Base-by-base conservation (phyloP, 2,329 filamentous ascomycete species). In the Botrytis pseudocinerea region DNA sequence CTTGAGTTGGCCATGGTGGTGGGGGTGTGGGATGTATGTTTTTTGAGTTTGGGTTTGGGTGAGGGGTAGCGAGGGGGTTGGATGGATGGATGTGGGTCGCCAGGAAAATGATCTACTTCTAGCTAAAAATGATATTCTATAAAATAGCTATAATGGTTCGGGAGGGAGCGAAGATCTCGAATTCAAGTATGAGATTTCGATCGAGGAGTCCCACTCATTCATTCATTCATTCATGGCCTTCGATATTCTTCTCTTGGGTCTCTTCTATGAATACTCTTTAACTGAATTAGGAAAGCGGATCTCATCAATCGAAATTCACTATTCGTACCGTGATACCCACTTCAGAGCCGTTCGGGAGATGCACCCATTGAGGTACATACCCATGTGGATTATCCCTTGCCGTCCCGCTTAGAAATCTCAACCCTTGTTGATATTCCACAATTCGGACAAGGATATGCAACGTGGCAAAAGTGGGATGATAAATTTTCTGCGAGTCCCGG, bases 1-100 rank as follows among this genome's bases (percentile, higher is more conserved):
- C 70, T 44, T 8, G 51, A 6, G 48, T 61, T 28, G 68, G 72
- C 32, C 76, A 77, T 77, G 46, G 44, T 76, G 70, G 54, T 51
- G 54, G 8, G 25, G 46, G 64, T 63, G 22, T 20, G 25, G 20
- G 20, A 64, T 38, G 57, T 40, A 16, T 25, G 59, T 35, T n/a
- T 61, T 12, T 48, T 44, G 42, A 20, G 48, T n/a, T 25, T 46
- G 66, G 18, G 20, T 38, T 72, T 64, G 44, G 28, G 32, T 57
- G 35, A 40, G 22, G 35, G 32, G 28, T 64, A 22, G 40, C 22
- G 40, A 22, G 42, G 20, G 16, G n/a, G 18, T 28, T 32, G 42
- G n/a, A 57, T 16, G 42, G 18, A 28, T 46, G 42, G 1, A 18
- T 57, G n/a, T 20, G 18, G 40, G 10, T 46, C 42, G 18, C 32